These are phyloP conservation scores for Protomyces lactucae-debilis DNA, from an alignment of 1,139 yeast genomes.

Conservation along the genomic window DNA sequence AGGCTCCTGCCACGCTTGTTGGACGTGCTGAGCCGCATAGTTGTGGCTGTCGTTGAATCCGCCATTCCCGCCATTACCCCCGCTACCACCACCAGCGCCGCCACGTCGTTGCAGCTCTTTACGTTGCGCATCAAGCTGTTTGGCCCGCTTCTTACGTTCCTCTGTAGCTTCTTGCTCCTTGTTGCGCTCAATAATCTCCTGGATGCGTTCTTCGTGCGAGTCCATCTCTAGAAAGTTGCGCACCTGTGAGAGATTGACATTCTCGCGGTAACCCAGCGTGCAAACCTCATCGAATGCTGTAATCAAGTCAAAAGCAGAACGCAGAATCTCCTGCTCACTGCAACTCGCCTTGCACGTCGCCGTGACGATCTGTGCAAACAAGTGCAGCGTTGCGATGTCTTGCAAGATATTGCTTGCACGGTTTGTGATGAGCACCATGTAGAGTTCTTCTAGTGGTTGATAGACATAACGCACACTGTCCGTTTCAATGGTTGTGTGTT, in stretches of 20 bases:
- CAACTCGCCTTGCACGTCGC: conserved; percentile 57
- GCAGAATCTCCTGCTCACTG: conserved; percentile 80
- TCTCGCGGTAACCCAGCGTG: conserved; percentile 84
- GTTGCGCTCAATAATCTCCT: conserved; percentile 89
- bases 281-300: conserved; percentile 93
- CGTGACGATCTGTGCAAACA: conserved; percentile 77
- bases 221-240: conserved; percentile 94
- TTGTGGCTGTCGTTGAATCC: conserved; percentile 20
- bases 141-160: conserved; percentile 93
- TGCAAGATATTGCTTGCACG: conserved; percentile 87
- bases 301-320: conserved; percentile 79
- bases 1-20: conserved; percentile 33
- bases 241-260: conserved; percentile 74
- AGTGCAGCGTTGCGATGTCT: conserved; percentile 86
- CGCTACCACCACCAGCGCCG: conserved; percentile 25
- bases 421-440: conserved; percentile 86
- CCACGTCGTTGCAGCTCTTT: conserved; percentile 67
- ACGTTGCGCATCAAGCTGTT: conserved; percentile 74
- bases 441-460: conserved; percentile 92
- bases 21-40: conserved; percentile 29
- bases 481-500: conserved; percentile 93
- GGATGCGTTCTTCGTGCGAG: conserved; percentile 96
- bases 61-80: conserved; percentile 6
- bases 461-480: conserved; percentile 89
- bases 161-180: conserved; percentile 96